Evolutionary conservation across 2,329 filamentous ascomycete genomes (phyloP), one percentile per base, ranked within the genome.

Genomic region (Colletotrichum sp.): DNA sequence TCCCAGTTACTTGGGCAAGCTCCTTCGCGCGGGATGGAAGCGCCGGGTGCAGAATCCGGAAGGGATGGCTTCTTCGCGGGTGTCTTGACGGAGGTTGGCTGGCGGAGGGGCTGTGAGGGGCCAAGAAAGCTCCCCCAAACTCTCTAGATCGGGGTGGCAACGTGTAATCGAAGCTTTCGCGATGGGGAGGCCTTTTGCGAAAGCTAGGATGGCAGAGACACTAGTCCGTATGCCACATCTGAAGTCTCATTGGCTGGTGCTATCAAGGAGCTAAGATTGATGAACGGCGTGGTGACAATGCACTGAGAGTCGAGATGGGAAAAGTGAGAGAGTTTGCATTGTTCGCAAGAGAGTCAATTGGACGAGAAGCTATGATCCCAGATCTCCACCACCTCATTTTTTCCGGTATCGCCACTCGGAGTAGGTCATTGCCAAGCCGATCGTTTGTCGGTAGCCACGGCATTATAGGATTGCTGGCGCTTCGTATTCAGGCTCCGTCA

Each of bases 91-190:
- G 65, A 28, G 65, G 65, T 32, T 32, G 66, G 55, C 21, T n/a
- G 36, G 32, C 3, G 34, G 55, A 36, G 36, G n/a, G 55, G 52
- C 28, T n/a, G 62, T n/a, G 32, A n/a, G 21, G 32, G 26, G 55
- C 57, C 68, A 49, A 34, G 57, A 30, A 59, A 49, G 18, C 52
- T 49, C 34, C 30, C 21, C 21, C 15, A 24, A 64, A 57, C 24
- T 64, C 69, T 64, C 36, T 6, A 36, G 70, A 76, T 76, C 70
- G 70, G 64, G 15, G 34, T 34, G n/a, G 57, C 70, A 18, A 73
- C 30, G 39, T 36, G 64, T 5, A 26, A 76, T 76, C 73, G 70
- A 36, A 24, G 26, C 57, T 34, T 39, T 18, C 24, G 21, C n/a
- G 9, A 30, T 26, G 9, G 5, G 30, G 32, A 18, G 57, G 15